Percentiles rank a stretch among this genome's conserved stretches.
Evolutionary conservation across 2,329 filamentous ascomycete species (phyloP).

Genomic region (Phoma sp.): DNA sequence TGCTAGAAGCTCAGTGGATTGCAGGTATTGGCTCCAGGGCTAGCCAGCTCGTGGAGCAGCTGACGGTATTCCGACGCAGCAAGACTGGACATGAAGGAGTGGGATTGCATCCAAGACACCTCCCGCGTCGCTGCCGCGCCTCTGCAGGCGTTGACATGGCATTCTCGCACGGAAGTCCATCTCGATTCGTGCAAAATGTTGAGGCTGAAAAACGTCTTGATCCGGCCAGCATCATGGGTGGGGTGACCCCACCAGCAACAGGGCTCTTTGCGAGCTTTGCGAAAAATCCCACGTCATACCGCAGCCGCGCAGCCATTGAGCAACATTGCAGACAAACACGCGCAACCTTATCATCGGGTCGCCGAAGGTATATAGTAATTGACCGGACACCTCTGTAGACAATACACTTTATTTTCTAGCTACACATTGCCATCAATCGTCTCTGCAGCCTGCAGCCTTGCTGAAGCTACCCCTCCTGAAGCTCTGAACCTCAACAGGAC

Average conservation of each 20-base stretch:
- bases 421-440: background rate
- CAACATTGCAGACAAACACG: constrained; percentile 3
- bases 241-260: constrained; percentile 14
- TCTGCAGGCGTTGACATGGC: background rate
- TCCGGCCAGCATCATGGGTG: constrained; percentile 7
- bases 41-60: constrained; percentile 1
- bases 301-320: constrained; percentile 14
- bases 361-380: constrained; percentile 15
- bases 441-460: background rate
- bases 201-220: constrained; percentile 14
- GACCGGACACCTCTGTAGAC: constrained; percentile 2
- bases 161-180: background rate
- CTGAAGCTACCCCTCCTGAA: constrained; percentile 20
- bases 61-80: background rate
- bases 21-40: constrained; percentile 3
- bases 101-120: too few relatives aligned
- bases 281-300: constrained; percentile 17
- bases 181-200: constrained; percentile 14
- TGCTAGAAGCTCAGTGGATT: background rate
- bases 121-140: too few relatives aligned
- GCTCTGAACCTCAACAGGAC: constrained; percentile 32
- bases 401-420: background rate
- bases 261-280: constrained; percentile 4
- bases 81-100: background rate
- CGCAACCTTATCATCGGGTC: constrained; percentile 16